Base-by-base conservation (phyloP, 2,329 filamentous ascomycete species). In the Hymenoscyphus fructigenus region DNA sequence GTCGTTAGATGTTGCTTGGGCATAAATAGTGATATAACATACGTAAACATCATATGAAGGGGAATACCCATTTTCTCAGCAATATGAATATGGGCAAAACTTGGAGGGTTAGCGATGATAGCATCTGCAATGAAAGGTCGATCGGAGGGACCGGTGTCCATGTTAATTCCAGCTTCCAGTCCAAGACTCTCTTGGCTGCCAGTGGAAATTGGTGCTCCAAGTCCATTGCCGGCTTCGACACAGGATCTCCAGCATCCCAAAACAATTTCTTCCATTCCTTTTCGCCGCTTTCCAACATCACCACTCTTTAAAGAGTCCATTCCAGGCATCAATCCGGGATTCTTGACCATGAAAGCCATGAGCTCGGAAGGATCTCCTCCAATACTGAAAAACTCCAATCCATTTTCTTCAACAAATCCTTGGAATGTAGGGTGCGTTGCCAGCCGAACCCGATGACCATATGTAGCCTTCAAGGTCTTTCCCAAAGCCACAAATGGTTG, bases 321-420 rank as follows among this genome's bases (percentile, higher is more conserved):
- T 0, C 90, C 90, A 1, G 92, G 92, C 88, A 96, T 92, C 36
- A 96, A 80, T 0, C 92, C 91, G 0, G 92, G 91, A 70, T 95
- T 91, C 77, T 93, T 93, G 57, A 95, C 92, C 92, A 96, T 96
- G 72, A 94, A 96, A 2, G 92, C 91, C 90, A 92, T 93, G 55
- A 92, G 80, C 72, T 91, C 85, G 1, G 87, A 84, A 1, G 90
- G 90, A 74, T 93, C 89, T 2, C 90, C 90, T n/a, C 90, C 89
- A 60, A 92, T 90, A 67, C 79, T 85, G 76, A 90, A 92, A 76
- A 92, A 93, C 71, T 93, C 91, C 15, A 93, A 82, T 0, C 83
- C 88, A 74, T 88, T 87, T 61, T 90, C 85, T 66, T 87, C 83
- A 3, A 93, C 87, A 69, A 92, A 91, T 0, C 80, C 76, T 69